Evolutionary conservation across 2,329 filamentous ascomycete species (phyloP).

Genomic region (Endoconidiophora laricicola): DNA sequence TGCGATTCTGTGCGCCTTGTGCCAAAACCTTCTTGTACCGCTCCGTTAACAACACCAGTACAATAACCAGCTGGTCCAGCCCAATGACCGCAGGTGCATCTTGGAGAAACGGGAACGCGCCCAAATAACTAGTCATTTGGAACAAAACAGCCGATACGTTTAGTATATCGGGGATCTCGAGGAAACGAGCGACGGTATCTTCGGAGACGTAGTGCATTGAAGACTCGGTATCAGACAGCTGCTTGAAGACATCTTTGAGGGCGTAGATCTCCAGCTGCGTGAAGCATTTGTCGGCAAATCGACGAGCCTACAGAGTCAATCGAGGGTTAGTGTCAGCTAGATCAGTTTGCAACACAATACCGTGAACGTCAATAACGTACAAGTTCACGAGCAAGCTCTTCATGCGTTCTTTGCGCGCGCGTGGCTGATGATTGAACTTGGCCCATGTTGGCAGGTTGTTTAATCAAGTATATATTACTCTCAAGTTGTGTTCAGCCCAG

Average conservation of each 20-base stretch:
- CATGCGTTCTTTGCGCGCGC: neutral
- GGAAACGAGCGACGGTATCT: slow-evolving; percentile 52
- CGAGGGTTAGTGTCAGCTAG: neutral
- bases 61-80: slow-evolving; percentile 53
- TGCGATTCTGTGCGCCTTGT: slow-evolving; percentile 38
- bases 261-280: slow-evolving; percentile 56
- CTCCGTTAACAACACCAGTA: slow-evolving; percentile 55
- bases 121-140: slow-evolving; percentile 54
- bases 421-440: slow-evolving; percentile 1
- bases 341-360: neutral
- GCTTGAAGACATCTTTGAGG: slow-evolving; percentile 56
- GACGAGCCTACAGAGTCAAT: slow-evolving; percentile 30
- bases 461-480: neutral
- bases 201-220: slow-evolving; percentile 50
- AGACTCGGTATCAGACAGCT: slow-evolving; percentile 47
- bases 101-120: slow-evolving; percentile 55
- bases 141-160: slow-evolving; percentile 52
- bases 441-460: slow-evolving; percentile 1
- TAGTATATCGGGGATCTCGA: slow-evolving; percentile 56
- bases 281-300: slow-evolving; percentile 55
- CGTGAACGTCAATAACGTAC: neutral
- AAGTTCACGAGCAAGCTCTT: slow-evolving; percentile 2
- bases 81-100: slow-evolving; percentile 55
- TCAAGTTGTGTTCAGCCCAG: too few species aligned
- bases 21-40: slow-evolving; percentile 48